Evolutionary conservation across 345 rosid genomes (phyloP), one percentile per base, ranked within the genome.

Genomic region (Populus euphratica): DNA sequence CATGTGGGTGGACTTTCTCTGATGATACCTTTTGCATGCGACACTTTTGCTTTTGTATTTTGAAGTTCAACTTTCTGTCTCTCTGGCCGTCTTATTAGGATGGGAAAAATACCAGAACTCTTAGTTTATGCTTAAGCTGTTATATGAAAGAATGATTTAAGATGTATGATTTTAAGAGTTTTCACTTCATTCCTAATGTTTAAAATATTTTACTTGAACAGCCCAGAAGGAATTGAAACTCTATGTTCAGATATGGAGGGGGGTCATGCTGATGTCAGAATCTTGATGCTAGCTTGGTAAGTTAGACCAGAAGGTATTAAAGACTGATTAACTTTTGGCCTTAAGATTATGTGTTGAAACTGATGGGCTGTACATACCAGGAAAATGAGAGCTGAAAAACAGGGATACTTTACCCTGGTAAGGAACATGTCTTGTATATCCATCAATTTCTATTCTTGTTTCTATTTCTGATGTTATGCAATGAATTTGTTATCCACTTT

Each of bases 231-330:
- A 77, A 96, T 96, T 36, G 99, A 93, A 84, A 70, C 80, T 83
- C 89, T 96, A 44, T 96, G 99, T 83, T 88, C 93, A 50, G 91
- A 93, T 82, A 77, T 93, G 88, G 93, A 96, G 80, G 96, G 93
- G 56, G 88, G 87, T 81, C 94, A 92, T 81, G 92, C 98, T 52
- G 98, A 96, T 86, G 92, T 93, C 77, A 88, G 98, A 81, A 89
- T 96, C 86, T 88, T 96, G 89, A 92, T 96, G 97, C 93, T 96
- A 79, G 99, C 99, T 79, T 96, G 99, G 97, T 96, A 86, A 84
- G 89, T 82, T 71, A 38, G 52, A 50, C 47, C 66, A 25, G 61
- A 67, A 64, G 44, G 79, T n/a, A 35, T 39, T 64, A 56, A 17
- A 52, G 73, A 27, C 2, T 38, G 41, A 49, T 31, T 47, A 8